Conservation (phyloP, 106 monocot species). For the Allium fistulosum region DNA sequence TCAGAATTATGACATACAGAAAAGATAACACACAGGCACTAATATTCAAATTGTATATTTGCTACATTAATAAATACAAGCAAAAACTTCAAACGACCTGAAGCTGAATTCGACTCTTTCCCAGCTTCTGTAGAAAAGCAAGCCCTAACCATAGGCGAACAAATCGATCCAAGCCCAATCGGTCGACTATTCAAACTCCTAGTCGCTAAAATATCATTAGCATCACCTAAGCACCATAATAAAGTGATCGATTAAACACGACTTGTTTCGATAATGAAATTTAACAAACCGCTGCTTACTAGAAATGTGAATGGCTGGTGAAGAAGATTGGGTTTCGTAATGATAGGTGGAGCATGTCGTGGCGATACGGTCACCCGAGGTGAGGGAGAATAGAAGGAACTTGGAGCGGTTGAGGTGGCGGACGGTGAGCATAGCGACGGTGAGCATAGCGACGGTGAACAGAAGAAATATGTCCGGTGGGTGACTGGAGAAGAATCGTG, state of each 20-base stretch:
- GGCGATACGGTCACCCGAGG: neutral
- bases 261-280: neutral
- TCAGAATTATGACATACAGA: neutral
- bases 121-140: constrained; percentile 33
- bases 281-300: neutral
- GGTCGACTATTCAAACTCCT: neutral
- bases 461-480: neutral
- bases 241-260: neutral
- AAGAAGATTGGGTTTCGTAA: neutral
- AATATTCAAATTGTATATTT: neutral
- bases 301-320: neutral
- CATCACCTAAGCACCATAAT: constrained; percentile 10
- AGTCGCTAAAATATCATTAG: constrained; percentile 4
- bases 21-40: neutral
- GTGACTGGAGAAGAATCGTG: neutral
- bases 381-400: neutral
- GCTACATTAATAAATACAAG: neutral
- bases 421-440: neutral
- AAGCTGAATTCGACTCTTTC: constrained; percentile 15
- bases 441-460: constrained; percentile 5
- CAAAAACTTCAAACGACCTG: constrained; percentile 19
- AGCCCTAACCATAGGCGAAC: constrained; percentile 8
- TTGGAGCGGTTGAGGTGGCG: neutral
- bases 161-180: neutral
- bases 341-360: neutral